Base-by-base conservation (phyloP, 305 asterid species). In the Fraxinus floribunda region DNA sequence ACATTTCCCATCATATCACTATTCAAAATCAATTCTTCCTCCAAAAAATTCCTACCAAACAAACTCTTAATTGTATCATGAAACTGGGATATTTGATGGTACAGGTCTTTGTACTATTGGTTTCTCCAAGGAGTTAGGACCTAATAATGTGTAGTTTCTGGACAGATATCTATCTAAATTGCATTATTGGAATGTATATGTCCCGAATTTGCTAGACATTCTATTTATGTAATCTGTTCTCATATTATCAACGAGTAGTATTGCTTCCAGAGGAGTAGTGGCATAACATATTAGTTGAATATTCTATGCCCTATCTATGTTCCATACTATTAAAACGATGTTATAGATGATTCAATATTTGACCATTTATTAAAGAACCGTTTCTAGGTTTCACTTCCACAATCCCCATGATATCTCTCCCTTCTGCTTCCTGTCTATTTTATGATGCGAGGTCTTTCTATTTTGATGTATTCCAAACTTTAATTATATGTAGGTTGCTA, bases 401-500 rank as follows among this genome's bases (percentile, higher is more conserved):
- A 38, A 7, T 84, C 6, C 38, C 66, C 46, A 70, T 34, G 55
- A 2, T 68, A 55, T 2, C 5, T 84, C 39, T 57, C 75, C 66
- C 75, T 78, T 44, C 39, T 66, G 66, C 22, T 74, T 46, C 7
- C 32, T 4, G 74, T 73, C 64, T 13, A 73, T 78, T 60, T 35
- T 68, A 26, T 34, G 55, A 73, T 74, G 49, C 46, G 5, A 35
- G 39, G 39, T 5, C 39, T 35, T 35, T 35, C 39, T 18, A 8
- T 78, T 57, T 82, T 79, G 82, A 30, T 77, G 16, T 75, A 52
- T 57, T 79, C 78, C 38, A 30, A 41, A 60, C 84, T 75, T 77
- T 78, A 44, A 83, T 87, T 87, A 32, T 82, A 64, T 84, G 88
- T 97, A 97, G 99, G 99, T 97, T 80, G 96, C 99, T 64, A 93